Conservation (phyloP, 83 land plant species). For the Thuja plicata region DNA sequence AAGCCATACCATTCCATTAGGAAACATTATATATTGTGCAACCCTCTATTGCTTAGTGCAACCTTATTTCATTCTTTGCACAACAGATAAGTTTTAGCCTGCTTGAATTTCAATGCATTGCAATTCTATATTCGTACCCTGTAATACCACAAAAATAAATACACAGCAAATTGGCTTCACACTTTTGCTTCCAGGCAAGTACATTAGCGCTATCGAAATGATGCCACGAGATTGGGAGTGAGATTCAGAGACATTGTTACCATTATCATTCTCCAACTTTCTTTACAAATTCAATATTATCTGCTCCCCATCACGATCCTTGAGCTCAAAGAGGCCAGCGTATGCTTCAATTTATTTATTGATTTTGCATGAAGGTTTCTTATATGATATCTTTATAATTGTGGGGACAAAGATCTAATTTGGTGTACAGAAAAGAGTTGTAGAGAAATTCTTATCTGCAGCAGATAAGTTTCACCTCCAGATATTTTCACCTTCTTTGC, state of each 20-base stretch:
- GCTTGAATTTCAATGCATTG: conserved; percentile 3
- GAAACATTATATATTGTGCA: too few species aligned
- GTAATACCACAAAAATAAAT: neutral
- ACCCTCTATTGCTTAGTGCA: too few species aligned
- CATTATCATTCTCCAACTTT: neutral
- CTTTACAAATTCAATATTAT: neutral
- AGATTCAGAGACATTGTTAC: neutral
- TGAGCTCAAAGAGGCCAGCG: too few species aligned
- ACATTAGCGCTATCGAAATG: neutral
- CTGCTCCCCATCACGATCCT: neutral
- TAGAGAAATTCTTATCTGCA: too few species aligned
- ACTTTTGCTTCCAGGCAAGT: neutral
- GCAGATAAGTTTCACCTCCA: too few species aligned
- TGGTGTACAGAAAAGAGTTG: too few species aligned
- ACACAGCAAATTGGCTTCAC: neutral
- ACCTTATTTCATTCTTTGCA: too few species aligned
- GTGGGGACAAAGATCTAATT: too few species aligned
- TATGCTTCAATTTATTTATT: neutral
- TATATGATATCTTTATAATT: neutral
- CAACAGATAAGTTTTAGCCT: neutral
- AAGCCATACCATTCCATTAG: too few species aligned
- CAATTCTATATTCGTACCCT: neutral
- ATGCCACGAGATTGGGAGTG: neutral
- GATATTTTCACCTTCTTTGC: too few species aligned
- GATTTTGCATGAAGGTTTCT: neutral